Percentiles rank a stretch among this genome's conserved stretches.
phyloP scores from a whole-genome alignment of 106 monocot species.

The Dendrobium catenatum region DNA sequence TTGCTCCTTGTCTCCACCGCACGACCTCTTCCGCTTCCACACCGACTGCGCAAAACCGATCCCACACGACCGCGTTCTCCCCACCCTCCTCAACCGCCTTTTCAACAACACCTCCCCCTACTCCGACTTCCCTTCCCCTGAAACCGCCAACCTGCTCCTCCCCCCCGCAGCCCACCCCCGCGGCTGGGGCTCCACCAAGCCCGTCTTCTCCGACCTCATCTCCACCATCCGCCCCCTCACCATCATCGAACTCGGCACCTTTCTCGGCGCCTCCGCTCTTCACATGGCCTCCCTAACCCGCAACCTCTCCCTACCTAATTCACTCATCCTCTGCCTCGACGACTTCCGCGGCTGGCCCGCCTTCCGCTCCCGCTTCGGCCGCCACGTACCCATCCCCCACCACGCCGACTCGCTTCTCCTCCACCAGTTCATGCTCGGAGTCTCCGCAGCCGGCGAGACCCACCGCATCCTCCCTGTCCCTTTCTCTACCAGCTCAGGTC shows the following conservation, averaged over 20 bases:
- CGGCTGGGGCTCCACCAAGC: constrained; percentile 4
- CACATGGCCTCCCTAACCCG: constrained; percentile 64
- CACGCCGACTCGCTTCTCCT: constrained; percentile 48
- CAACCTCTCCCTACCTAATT: constrained; percentile 21
- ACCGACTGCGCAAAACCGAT: constrained; percentile 3
- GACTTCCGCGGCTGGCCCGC: constrained; percentile 82
- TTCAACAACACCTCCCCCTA: constrained; percentile 17
- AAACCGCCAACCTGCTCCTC: background rate
- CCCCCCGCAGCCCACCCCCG: constrained; percentile 1
- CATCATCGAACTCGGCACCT: constrained; percentile 74
- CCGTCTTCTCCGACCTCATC: constrained; percentile 31
- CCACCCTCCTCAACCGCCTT: background rate
- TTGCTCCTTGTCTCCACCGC: background rate
- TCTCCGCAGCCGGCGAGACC: constrained; percentile 24
- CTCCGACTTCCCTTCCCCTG: constrained; percentile 1
- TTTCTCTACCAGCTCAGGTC: constrained; percentile 49
- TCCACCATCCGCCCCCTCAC: constrained; percentile 31
- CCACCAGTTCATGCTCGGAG: constrained; percentile 63
- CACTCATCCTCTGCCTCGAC: constrained; percentile 66
- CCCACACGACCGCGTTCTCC: background rate
- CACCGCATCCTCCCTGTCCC: constrained; percentile 41
- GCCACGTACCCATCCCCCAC: constrained; percentile 26
- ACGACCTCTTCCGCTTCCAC: constrained; percentile 4
- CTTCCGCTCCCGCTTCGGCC: constrained; percentile 22
- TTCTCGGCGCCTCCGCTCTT: constrained; percentile 80